A percentile compares a stretch with the other conserved stretches of the same genome.
phyloP scores from a whole-genome alignment of 345 rosid species.

The Trapa incisa region DNA sequence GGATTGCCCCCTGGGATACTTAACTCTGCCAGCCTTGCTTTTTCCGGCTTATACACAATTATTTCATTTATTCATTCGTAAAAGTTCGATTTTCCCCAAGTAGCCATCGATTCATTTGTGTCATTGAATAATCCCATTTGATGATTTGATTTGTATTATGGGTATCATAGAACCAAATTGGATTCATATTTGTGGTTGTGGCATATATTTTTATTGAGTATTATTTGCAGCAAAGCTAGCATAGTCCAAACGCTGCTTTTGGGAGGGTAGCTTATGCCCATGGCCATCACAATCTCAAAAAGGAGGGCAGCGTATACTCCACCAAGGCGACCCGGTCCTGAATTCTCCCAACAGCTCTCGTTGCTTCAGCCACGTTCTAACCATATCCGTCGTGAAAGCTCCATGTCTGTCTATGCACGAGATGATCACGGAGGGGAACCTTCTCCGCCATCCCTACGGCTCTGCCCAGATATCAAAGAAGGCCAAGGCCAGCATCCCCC shows the following conservation, averaged over 20 bases:
- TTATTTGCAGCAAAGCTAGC: too few species aligned
- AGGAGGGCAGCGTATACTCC: neutral
- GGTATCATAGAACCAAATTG: too few species aligned
- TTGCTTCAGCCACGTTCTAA: neutral
- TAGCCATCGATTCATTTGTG: neutral
- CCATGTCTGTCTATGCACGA: neutral
- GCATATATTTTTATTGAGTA: too few species aligned
- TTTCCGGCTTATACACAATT: constrained; percentile 1
- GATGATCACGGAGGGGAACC: neutral
- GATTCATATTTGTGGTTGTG: too few species aligned
- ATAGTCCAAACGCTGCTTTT: too few species aligned
- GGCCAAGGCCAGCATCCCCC: neutral
- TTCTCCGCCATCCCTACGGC: constrained; percentile 15
- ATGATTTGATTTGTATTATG: too few species aligned
- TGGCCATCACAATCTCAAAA: neutral
- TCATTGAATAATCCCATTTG: too few species aligned
- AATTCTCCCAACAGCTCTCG: neutral
- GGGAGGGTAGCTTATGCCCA: neutral
- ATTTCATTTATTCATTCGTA: constrained; percentile 6
- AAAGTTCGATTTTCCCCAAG: constrained; percentile 3
- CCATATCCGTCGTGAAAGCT: neutral
- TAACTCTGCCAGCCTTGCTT: constrained; percentile 6
- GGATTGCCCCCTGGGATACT: constrained; percentile 73
- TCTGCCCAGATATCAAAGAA: constrained; percentile 19
- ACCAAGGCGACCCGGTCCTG: neutral